Evolutionary conservation across 2,329 filamentous ascomycete genomes (phyloP).

Genomic region (Exserohilum turcica): DNA sequence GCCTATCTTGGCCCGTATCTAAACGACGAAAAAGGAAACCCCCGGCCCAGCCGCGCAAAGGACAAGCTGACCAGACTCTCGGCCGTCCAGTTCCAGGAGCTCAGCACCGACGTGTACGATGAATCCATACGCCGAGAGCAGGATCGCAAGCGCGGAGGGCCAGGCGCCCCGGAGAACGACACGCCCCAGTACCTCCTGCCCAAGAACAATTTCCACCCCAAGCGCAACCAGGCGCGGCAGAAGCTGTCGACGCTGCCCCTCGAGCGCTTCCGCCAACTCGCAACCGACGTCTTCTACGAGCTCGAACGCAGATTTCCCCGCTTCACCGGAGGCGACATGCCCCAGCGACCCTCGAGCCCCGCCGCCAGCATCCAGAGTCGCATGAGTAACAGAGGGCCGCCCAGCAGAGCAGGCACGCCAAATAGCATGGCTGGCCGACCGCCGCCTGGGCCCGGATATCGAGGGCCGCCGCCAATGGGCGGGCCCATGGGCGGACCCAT

Average conservation of each 20-base stretch:
- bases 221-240: slow-evolving; percentile 95
- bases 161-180: slow-evolving; percentile 54
- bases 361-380: slow-evolving; percentile 62
- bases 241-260: slow-evolving; percentile 89
- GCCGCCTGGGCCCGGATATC: slow-evolving; percentile 40
- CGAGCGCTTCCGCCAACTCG: slow-evolving; percentile 86
- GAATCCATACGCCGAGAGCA: slow-evolving; percentile 87
- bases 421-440: slow-evolving; percentile 59
- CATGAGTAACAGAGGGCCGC: slow-evolving; percentile 60
- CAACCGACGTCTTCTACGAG: slow-evolving; percentile 95
- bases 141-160: slow-evolving; percentile 53
- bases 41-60: slow-evolving; percentile 83
- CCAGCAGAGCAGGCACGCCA: slow-evolving; percentile 61
- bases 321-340: slow-evolving; percentile 72
- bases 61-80: slow-evolving; percentile 93
- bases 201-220: slow-evolving; percentile 91
- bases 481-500: slow-evolving; percentile 7
- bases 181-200: slow-evolving; percentile 71
- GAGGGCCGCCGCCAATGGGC: slow-evolving; percentile 29
- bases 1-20: slow-evolving; percentile 72
- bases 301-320: slow-evolving; percentile 86
- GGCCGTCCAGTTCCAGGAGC: slow-evolving; percentile 90
- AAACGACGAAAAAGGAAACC: slow-evolving; percentile 75
- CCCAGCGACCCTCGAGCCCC: slow-evolving; percentile 69
- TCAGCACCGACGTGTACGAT: slow-evolving; percentile 97